Base-by-base conservation (phyloP, 2,329 filamentous ascomycete genomes). In the Fusarium pseudograminearum region DNA sequence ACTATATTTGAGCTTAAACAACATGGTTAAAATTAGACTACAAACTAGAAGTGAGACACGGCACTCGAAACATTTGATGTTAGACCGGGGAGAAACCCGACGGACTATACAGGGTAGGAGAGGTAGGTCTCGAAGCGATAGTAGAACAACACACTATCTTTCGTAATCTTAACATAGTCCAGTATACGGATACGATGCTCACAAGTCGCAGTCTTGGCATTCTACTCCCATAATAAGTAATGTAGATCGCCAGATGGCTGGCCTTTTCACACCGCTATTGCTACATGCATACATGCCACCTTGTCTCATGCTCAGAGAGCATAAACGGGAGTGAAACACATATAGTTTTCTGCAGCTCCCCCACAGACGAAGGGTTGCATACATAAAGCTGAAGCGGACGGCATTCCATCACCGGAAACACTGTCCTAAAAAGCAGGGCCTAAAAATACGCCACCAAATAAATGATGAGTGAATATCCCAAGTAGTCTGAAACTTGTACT, bases 1-100 rank as follows among this genome's bases (percentile, higher is more conserved):
- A 65, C 59, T 18, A 45, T 41, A 31, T 7, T 16, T 7, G 20
- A 58, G 46, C 38, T 58, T 58, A 50, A 58, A 64, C 42, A 58
- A 34, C 51, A 64, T 65, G 60, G 61, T 64, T 64, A 65, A 65
- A 71, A 64, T 68, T 68, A 69, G 52, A 70, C 51, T 61, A 48
- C 47, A 30, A 44, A 51, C 48, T 53, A 42, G 22, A 22, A 26
- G 40, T 57, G 50, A 51, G 20, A 68, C 66, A 46, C 38, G 44
- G 54, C 53, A 48, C 30, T 40, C 26, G 15, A 40, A 28, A 54
- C 47, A 45, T 26, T 18, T 0, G 18, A 11, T 51, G 24, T 31
- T 38, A 52, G 53, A 44, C 28, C 58, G 57, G 54, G 34, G 38
- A 53, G 58, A 52, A 69, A 30, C 10, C 48, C 47, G 24, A 42